These are phyloP conservation scores for Alternaria sp. DNA, from an alignment of 2,329 filamentous ascomycete species.

Conservation along the genomic window DNA sequence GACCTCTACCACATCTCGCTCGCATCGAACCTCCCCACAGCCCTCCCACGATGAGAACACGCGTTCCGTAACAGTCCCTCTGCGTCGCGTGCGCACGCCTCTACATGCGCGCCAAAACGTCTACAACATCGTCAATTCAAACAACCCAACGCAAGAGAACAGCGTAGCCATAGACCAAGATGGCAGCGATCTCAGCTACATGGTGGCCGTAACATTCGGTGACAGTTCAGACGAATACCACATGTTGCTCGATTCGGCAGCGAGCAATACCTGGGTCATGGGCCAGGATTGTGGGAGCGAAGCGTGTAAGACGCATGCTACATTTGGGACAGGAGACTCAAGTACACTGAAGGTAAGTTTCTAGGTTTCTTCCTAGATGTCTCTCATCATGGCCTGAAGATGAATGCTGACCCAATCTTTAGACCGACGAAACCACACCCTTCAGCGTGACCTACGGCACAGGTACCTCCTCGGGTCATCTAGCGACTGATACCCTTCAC, in stretches of 20 bases:
- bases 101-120: constrained; percentile 56
- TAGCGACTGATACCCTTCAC: constrained; percentile 72
- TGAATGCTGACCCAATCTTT: background rate
- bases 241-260: constrained; percentile 64
- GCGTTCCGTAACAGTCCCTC: constrained; percentile 35
- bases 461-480: constrained; percentile 73
- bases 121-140: constrained; percentile 54
- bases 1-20: constrained; percentile 6
- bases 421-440: constrained; percentile 56
- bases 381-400: background rate
- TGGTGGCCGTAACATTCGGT: constrained; percentile 61
- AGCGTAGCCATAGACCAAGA: constrained; percentile 63
- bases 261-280: constrained; percentile 84
- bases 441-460: constrained; percentile 81
- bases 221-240: constrained; percentile 61
- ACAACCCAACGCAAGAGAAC: constrained; percentile 49
- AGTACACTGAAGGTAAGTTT: constrained; percentile 61
- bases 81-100: constrained; percentile 44
- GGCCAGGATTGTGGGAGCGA: constrained; percentile 70
- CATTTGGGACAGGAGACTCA: constrained; percentile 73
- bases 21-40: constrained; percentile 13
- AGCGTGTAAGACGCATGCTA: constrained; percentile 75
- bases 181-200: constrained; percentile 64
- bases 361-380: background rate
- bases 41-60: constrained; percentile 2